Conservation (phyloP, 352 stramenopile genomes). For the Pythium volutum region DNA sequence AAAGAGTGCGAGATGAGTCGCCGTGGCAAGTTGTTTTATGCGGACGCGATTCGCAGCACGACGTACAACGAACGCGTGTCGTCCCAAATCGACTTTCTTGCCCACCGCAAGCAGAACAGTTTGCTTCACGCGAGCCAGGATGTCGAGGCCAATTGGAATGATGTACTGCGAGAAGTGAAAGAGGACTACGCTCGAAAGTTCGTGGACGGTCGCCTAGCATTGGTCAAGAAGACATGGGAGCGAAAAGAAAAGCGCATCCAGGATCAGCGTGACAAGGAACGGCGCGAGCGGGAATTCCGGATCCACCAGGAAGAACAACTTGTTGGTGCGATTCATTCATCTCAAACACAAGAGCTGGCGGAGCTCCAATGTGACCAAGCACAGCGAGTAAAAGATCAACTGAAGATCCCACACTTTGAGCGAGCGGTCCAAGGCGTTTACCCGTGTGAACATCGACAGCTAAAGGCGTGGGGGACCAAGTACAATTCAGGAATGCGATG, state of each 20-base stretch:
- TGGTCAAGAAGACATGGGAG: conserved; percentile 73
- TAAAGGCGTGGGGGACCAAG: conserved; percentile 68
- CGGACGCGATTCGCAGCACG: conserved; percentile 50
- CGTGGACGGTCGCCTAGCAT: conserved; percentile 46
- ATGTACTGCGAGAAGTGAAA: conserved; percentile 41
- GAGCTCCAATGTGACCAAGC: conserved; percentile 32
- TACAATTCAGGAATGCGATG: conserved; percentile 56
- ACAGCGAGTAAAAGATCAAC: conserved; percentile 26
- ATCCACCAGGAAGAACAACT: conserved; percentile 54
- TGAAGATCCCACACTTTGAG: conserved; percentile 67
- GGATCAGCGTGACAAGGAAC: conserved; percentile 41
- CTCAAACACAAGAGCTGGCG: conserved; percentile 34
- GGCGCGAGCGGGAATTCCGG: conserved; percentile 43
- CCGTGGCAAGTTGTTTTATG: conserved; percentile 41
- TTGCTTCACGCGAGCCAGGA: not conserved
- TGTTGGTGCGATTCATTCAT: conserved; percentile 32
- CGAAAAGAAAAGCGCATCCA: conserved; percentile 49
- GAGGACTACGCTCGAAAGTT: conserved; percentile 53
- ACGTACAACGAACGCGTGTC: conserved; percentile 71
- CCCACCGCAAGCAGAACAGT: conserved; percentile 42
- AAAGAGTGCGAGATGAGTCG: conserved; percentile 37
- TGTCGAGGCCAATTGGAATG: conserved; percentile 5
- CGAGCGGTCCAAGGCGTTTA: conserved; percentile 37
- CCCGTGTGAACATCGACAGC: conserved; percentile 45
- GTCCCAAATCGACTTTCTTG: conserved; percentile 65